phyloP scores from a whole-genome alignment of 202 grass and related monocot species.

The Eragrostis tef region DNA sequence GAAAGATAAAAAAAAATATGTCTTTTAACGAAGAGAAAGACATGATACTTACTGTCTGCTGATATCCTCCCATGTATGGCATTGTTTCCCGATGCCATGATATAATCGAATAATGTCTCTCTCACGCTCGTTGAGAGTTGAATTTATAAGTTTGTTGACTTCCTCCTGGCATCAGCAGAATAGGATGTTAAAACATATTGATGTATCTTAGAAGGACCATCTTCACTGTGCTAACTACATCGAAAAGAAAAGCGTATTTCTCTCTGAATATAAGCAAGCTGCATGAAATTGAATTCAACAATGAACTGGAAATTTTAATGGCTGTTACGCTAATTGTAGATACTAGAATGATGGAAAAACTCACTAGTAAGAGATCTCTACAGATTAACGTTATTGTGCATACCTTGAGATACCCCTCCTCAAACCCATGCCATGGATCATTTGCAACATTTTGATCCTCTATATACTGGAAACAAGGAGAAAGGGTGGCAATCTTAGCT shows the following conservation, averaged over 20 bases:
- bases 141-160: conserved; percentile 73
- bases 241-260: neutral
- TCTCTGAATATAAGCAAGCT: neutral
- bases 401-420: conserved; percentile 82
- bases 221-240: neutral
- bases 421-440: conserved; percentile 91
- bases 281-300: neutral
- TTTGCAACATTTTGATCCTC: conserved; percentile 79
- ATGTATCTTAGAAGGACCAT: neutral
- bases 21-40: conserved; percentile 34
- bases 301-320: neutral
- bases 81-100: conserved; percentile 74
- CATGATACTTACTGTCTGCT: conserved; percentile 83
- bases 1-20: conserved; percentile 29
- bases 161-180: conserved; percentile 68
- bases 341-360: neutral
- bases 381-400: conserved; percentile 14
- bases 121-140: conserved; percentile 74
- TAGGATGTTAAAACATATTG: conserved; percentile 26
- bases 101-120: conserved; percentile 89
- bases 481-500: conserved; percentile 22
- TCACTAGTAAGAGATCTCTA: conserved; percentile 9
- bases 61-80: conserved; percentile 91
- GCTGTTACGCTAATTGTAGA: neutral
- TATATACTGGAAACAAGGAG: conserved; percentile 54